Evolutionary conservation across 1,284 basidiomycete species (phyloP).

Genomic region (Naganishia liquefaciens): DNA sequence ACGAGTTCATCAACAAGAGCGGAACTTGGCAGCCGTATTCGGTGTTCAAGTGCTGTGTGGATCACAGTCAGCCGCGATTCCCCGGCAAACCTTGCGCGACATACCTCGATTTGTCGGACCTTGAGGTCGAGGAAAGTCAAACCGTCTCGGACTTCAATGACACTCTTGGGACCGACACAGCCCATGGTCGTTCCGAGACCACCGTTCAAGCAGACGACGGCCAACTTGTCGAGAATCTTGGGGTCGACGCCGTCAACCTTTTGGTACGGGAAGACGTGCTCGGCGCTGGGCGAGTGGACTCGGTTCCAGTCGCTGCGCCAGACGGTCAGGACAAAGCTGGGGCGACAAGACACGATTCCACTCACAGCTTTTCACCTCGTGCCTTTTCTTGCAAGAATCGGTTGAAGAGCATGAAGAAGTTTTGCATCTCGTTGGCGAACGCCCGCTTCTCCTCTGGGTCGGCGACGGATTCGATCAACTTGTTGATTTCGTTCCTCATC

Average conservation of each 20-base stretch:
- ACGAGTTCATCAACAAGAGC: constrained; percentile 99
- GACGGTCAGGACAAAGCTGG: constrained; percentile 11
- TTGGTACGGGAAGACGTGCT: constrained; percentile 89
- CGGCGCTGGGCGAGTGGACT: constrained; percentile 89
- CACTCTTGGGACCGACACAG: constrained; percentile 67
- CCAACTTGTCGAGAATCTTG: constrained; percentile 84
- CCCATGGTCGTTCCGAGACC: constrained; percentile 75
- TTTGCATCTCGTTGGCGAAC: constrained; percentile 97
- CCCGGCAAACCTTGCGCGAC: constrained; percentile 32
- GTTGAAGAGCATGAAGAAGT: constrained; percentile 98
- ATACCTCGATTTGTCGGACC: constrained; percentile 88
- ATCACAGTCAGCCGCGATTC: background rate
- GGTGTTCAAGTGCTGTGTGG: constrained; percentile 23
- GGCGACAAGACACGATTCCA: constrained; percentile 34
- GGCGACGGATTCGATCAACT: constrained; percentile 76
- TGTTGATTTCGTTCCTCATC: constrained; percentile 97
- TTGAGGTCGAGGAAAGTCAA: constrained; percentile 99
- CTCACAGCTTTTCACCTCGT: constrained; percentile 90
- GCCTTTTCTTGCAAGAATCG: constrained; percentile 95
- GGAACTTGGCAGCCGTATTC: constrained; percentile 67
- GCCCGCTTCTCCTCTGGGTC: constrained; percentile 82
- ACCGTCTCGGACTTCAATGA: constrained; percentile 90
- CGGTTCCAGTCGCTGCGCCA: constrained; percentile 91
- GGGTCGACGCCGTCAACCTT: constrained; percentile 67
- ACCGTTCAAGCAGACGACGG: constrained; percentile 99